phyloP scores from a whole-genome alignment of 73 alveolate genomes.

The Paramecium pentaurelia region DNA sequence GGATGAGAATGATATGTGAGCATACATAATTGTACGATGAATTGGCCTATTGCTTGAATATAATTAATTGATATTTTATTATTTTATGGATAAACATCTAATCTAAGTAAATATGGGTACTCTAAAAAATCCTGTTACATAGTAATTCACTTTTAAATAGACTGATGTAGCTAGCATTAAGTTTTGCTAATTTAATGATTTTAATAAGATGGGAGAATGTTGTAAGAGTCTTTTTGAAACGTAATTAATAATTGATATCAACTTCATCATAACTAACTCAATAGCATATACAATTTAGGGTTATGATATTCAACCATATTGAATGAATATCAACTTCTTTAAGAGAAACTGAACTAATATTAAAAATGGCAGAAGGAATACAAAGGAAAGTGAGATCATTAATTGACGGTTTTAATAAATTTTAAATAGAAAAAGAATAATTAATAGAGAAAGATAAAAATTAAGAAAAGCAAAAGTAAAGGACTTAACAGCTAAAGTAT shows the following conservation, averaged over 20 bases:
- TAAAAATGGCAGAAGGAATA: neutral
- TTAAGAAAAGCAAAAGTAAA: conserved; percentile 11
- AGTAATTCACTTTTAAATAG: neutral
- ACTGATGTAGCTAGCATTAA: neutral
- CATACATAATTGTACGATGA: neutral
- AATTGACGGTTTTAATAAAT: neutral
- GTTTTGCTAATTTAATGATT: conserved; percentile 16
- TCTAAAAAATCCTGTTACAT: neutral
- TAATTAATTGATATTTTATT: neutral
- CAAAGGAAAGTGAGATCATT: neutral
- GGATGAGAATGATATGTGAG: neutral
- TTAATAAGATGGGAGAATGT: neutral
- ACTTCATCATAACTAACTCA: conserved; percentile 21
- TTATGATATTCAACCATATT: neutral
- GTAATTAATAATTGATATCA: neutral
- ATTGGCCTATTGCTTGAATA: neutral
- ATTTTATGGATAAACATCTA: neutral
- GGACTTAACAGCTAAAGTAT: neutral
- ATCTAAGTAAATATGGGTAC: neutral
- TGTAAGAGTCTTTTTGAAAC: neutral
- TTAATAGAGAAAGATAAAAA: conserved; percentile 18
- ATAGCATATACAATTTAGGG: neutral
- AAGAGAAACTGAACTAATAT: neutral
- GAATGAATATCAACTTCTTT: neutral
- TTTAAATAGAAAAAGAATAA: neutral